These are phyloP conservation scores for Dendrostoma leiphaemia DNA, from an alignment of 2,329 filamentous ascomycete genomes.

Conservation along the genomic window DNA sequence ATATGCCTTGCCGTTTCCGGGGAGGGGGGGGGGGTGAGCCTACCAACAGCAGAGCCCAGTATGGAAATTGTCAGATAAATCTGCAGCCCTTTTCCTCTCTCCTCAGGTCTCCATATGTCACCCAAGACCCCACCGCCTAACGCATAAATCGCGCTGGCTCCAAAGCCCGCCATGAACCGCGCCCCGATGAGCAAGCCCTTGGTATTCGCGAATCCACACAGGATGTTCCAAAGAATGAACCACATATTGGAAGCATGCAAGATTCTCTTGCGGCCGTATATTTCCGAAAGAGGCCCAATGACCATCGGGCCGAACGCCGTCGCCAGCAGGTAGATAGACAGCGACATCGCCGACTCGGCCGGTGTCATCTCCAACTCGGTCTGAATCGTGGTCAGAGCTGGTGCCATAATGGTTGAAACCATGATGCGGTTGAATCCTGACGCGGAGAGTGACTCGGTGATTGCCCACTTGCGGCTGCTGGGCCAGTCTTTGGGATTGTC, in stretches of 20 bases:
- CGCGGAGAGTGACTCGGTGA: conserved; percentile 46
- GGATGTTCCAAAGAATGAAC: conserved; percentile 49
- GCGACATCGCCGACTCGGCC: conserved; percentile 44
- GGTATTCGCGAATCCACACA: conserved; percentile 39
- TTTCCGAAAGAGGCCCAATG: conserved; percentile 44
- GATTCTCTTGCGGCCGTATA: conserved; percentile 43
- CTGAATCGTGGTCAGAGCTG: conserved; percentile 46
- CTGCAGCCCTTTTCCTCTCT: conserved; percentile 41
- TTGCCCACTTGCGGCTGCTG: conserved; percentile 42
- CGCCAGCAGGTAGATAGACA: conserved; percentile 43
- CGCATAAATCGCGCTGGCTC: conserved; percentile 43
- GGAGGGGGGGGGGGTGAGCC: too few species aligned
- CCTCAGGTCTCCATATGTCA: conserved; percentile 44
- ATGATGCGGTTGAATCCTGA: conserved; percentile 51
- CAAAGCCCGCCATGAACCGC: conserved; percentile 47
- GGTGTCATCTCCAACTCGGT: conserved; percentile 49
- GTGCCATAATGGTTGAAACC: conserved; percentile 51
- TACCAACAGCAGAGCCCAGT: conserved; percentile 35
- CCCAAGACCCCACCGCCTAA: conserved; percentile 45
- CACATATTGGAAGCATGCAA: conserved; percentile 44
- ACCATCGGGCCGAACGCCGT: conserved; percentile 43
- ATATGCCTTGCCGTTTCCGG: too few species aligned
- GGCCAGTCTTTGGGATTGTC: conserved; percentile 41
- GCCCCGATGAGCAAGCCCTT: conserved; percentile 41
- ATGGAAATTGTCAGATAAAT: conserved; percentile 39